Conservation (phyloP, 257 asterid genomes). For the Nicotiana paniculata region DNA sequence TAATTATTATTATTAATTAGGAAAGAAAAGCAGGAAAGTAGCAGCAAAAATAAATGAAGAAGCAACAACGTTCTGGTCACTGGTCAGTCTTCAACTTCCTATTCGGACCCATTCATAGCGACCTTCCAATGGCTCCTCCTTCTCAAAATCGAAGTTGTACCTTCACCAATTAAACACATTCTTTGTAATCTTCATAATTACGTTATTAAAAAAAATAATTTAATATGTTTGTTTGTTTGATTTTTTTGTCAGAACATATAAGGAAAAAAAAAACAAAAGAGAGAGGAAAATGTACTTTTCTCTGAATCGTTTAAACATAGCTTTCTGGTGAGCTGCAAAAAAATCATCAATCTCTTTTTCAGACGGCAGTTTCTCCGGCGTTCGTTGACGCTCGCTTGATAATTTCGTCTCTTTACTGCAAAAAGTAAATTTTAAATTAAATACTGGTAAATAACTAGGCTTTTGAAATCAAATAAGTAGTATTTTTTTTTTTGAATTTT, state of each 20-base stretch:
- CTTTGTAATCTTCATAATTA: too few species aligned
- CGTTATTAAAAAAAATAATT: too few species aligned
- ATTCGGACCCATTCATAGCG: conserved; percentile 23
- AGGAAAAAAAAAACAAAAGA: not conserved
- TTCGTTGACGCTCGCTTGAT: conserved; percentile 20
- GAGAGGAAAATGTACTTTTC: conserved; percentile 25
- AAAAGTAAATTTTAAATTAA: not conserved
- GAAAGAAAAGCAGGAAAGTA: not conserved
- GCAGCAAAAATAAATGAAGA: too few species aligned
- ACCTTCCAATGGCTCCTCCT: conserved; percentile 30
- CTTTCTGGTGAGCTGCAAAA: conserved; percentile 38
- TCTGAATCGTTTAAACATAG: conserved; percentile 30
- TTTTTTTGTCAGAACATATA: too few species aligned
- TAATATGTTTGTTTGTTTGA: too few species aligned
- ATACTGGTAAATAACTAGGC: too few species aligned
- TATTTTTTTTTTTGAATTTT: not conserved
- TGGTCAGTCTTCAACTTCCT: not conserved
- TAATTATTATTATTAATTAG: too few species aligned
- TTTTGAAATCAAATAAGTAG: not conserved
- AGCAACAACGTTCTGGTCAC: not conserved
- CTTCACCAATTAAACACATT: not conserved
- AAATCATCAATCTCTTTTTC: conserved; percentile 51
- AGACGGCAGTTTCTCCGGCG: conserved; percentile 36
- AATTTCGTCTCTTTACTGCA: conserved; percentile 36
- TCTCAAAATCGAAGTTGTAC: conserved; percentile 28